Evolutionary conservation across 2,329 filamentous ascomycete species (phyloP).

Genomic region (Calonectria multiphialidica): DNA sequence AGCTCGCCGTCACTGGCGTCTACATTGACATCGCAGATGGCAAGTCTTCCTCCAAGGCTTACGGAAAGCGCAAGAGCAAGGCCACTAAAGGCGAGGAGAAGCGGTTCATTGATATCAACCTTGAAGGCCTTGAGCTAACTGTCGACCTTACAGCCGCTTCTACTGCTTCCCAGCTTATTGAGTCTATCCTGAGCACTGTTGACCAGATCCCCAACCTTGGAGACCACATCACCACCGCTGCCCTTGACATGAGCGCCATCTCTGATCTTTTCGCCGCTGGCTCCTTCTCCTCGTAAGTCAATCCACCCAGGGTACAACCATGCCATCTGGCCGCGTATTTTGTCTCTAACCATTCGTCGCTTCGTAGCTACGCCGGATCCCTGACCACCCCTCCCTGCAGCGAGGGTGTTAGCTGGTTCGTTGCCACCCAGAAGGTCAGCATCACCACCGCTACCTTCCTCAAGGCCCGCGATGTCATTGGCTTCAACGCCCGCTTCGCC

Average conservation of each 20-base stretch:
- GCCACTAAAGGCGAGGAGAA: neutral
- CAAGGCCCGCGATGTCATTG: slow-evolving; percentile 63
- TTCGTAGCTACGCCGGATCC: slow-evolving; percentile 63
- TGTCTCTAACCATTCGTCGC: slow-evolving; percentile 16
- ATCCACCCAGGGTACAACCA: neutral
- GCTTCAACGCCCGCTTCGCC: slow-evolving; percentile 67
- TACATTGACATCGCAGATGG: slow-evolving; percentile 41
- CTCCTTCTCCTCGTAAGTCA: slow-evolving; percentile 43
- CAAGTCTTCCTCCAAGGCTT: neutral
- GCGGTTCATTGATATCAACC: neutral
- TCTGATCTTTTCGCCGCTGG: slow-evolving; percentile 51
- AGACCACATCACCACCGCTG: slow-evolving; percentile 47
- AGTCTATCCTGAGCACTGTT: slow-evolving; percentile 53
- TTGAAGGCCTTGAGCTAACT: neutral
- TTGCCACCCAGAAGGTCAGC: slow-evolving; percentile 60
- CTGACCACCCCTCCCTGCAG: slow-evolving; percentile 73
- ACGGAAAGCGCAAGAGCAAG: neutral
- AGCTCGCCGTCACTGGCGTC: slow-evolving; percentile 46
- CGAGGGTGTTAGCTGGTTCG: slow-evolving; percentile 66
- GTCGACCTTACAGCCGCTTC: slow-evolving; percentile 12
- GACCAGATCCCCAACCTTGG: slow-evolving; percentile 54
- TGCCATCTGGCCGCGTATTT: neutral
- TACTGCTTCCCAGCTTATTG: slow-evolving; percentile 45
- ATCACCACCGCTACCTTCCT: slow-evolving; percentile 63
- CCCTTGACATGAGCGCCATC: slow-evolving; percentile 54